Evolutionary conservation across 1,284 basidiomycete genomes (phyloP), one percentile per base, ranked within the genome.

Genomic region (Marasmius oreades): DNA sequence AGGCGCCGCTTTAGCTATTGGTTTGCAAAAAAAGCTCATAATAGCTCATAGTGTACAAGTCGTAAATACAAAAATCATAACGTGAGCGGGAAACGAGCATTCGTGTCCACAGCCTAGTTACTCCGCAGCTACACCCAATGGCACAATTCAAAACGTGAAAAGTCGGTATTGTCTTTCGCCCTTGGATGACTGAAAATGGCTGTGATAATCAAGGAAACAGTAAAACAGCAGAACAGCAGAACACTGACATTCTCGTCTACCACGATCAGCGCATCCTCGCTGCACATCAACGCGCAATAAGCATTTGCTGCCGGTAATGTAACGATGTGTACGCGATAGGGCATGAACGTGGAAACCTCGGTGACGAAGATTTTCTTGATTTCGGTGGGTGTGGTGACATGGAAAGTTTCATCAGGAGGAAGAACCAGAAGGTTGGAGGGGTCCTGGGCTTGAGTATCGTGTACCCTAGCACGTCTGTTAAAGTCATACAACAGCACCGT

Each of bases 201-300:
- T 31, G 28, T 51, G 44, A 58, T 55, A 26, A 36, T 48, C 11
- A 16, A 16, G 10, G 58, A 10, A 42, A 53, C 37, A 34, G 67
- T n/a, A n/a, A 69, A 62, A 24, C 34, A 36, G 16, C 31, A 24
- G 37, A 56, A 42, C 36, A 36, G 37, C 31, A 53, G 20, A n/a
- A 34, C 31, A 31, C 28, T 31, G 3, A 20, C 33, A 66, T 75
- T 62, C 63, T 81, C 81, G 62, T 77, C 71, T 37, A 84, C 78
- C 10, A 82, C 64, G 45, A 85, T 66, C 6, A 85, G 62, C 59
- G 69, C 72, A 65, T 85, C 82, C 64, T 84, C 82, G 61, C 73
- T 78, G 67, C 82, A 75, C 77, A 85, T 77, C 11, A 73, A 76
- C 36, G 69, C 65, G 61, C 68, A 58, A 18, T 56, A 61, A 63